Conservation (phyloP, 2,329 filamentous ascomycete species). For the Raffaelea arxii region DNA sequence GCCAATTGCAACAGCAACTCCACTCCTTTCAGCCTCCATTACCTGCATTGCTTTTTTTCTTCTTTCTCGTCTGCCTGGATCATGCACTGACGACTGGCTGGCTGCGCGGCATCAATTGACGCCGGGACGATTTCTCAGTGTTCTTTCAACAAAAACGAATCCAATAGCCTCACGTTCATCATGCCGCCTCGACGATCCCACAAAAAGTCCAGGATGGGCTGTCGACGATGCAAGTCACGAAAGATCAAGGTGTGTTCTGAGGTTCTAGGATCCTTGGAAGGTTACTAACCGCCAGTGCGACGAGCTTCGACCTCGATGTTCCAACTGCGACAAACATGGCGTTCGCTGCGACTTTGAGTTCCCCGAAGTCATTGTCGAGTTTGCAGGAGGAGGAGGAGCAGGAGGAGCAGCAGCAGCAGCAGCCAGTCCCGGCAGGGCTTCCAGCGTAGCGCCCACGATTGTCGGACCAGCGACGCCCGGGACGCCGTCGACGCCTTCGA, state of each 20-base stretch:
- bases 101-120: no score
- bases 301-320: slow-evolving; percentile 54
- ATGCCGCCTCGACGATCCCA: slow-evolving; percentile 60
- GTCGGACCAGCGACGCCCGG: background rate
- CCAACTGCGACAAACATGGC: slow-evolving; percentile 58
- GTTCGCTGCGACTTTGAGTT: slow-evolving; percentile 56
- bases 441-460: background rate
- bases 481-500: slow-evolving; percentile 12
- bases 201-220: slow-evolving; percentile 61
- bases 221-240: slow-evolving; percentile 54
- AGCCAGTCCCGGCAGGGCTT: no score
- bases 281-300: slow-evolving; percentile 39
- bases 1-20: background rate
- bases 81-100: no score
- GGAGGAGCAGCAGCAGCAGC: no score
- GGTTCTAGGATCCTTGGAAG: no score
- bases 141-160: no score
- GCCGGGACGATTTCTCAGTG: no score
- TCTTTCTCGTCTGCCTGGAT: no score
- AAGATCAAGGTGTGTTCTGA: slow-evolving; percentile 50
- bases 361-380: slow-evolving; percentile 34
- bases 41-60: no score
- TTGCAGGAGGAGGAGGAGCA: no score
- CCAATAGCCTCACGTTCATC: no score
- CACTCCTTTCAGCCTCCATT: background rate